Percentiles rank a stretch among this genome's conserved stretches.
Conservation (phyloP, 768 basidiomycete species). For the Favolaschia claudopus region DNA sequence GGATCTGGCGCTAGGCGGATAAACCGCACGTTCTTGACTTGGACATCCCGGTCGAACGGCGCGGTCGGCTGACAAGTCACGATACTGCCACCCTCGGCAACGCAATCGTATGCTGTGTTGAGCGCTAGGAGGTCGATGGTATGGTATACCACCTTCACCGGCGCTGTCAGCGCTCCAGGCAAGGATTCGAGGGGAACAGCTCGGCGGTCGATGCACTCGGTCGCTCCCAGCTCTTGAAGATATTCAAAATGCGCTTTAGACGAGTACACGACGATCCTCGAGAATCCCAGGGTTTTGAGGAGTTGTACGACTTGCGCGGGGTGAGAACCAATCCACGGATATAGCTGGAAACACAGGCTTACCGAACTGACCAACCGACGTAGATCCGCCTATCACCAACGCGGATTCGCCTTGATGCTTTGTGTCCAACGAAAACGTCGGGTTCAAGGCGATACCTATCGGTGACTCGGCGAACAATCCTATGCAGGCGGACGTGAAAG, state of each 20-base stretch:
- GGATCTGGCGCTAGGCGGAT: not conserved
- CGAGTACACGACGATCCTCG: slow-evolving; percentile 42
- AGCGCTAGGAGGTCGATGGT: slow-evolving; percentile 1
- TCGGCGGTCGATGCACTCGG: slow-evolving; percentile 39
- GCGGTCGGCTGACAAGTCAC: not conserved
- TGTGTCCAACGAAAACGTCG: slow-evolving; percentile 20
- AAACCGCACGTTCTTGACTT: not conserved
- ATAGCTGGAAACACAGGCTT: not conserved
- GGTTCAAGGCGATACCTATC: slow-evolving; percentile 21
- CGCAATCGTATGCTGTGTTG: not conserved
- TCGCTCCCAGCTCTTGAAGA: slow-evolving; percentile 43
- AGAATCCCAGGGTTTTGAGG: slow-evolving; percentile 50
- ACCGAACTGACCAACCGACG: slow-evolving; percentile 20
- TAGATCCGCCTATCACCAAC: slow-evolving; percentile 15
- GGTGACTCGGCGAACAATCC: slow-evolving; percentile 21
- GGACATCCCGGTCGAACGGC: not conserved
- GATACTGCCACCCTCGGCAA: not conserved
- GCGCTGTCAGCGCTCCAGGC: not conserved
- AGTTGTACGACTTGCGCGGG: slow-evolving; percentile 42
- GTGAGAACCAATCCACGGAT: not conserved
- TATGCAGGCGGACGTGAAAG: slow-evolving; percentile 12
- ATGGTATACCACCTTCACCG: slow-evolving; percentile 14
- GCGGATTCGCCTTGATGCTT: slow-evolving; percentile 12
- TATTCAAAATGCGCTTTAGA: slow-evolving; percentile 46
- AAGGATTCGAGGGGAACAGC: slow-evolving; percentile 1